Evolutionary conservation across 2,329 filamentous ascomycete genomes (phyloP).

Genomic region (Phialophora chinensis): DNA sequence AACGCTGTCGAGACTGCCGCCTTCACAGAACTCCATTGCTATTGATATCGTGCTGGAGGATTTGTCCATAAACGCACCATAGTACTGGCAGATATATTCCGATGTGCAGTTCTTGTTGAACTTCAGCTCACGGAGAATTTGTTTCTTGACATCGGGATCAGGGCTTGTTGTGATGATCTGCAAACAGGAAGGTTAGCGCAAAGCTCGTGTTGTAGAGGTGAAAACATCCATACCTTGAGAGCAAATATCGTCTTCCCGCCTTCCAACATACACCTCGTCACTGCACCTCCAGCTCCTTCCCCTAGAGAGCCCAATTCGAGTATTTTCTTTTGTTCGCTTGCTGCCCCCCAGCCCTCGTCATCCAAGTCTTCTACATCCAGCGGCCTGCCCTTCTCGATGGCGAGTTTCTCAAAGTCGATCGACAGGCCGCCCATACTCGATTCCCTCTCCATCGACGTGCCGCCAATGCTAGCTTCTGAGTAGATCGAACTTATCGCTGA

Average conservation of each 20-base stretch:
- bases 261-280: constrained; percentile 87
- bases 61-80: constrained; percentile 94
- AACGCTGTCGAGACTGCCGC: constrained; percentile 92
- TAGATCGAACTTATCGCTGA: constrained; percentile 87
- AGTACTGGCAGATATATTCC: constrained; percentile 95
- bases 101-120: constrained; percentile 99
- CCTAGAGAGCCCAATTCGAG: constrained; percentile 86
- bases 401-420: constrained; percentile 78
- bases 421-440: constrained; percentile 78
- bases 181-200: neutral
- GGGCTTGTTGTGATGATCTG: constrained; percentile 98
- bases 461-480: constrained; percentile 78
- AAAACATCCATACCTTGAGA: constrained; percentile 72
- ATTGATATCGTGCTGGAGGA: constrained; percentile 97
- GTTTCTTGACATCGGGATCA: constrained; percentile 96
- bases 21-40: constrained; percentile 98
- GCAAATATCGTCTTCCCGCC: constrained; percentile 95
- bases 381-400: constrained; percentile 78
- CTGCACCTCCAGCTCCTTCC: constrained; percentile 93
- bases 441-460: constrained; percentile 79
- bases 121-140: constrained; percentile 92
- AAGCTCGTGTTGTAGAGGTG: neutral
- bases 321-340: constrained; percentile 86
- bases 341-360: constrained; percentile 92
- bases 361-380: constrained; percentile 94